Conservation (phyloP, 108 stramenopile genomes). For the Nitzschia sp. region DNA sequence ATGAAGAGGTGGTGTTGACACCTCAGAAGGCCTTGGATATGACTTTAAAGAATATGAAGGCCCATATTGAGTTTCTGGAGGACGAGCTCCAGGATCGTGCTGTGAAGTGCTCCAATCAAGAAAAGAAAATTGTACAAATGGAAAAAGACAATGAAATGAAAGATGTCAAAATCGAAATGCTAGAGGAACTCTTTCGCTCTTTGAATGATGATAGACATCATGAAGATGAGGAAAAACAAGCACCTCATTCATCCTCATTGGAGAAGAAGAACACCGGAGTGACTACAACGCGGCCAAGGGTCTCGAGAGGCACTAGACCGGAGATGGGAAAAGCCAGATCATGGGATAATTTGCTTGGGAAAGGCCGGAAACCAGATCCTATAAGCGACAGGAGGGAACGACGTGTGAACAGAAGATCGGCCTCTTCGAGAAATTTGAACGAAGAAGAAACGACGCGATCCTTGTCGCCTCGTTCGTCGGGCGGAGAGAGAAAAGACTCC, state of each 20-base stretch:
- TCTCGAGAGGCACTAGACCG: background rate
- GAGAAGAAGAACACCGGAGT: background rate
- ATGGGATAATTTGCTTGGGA: background rate
- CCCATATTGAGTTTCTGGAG: constrained; percentile 25
- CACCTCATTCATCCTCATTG: background rate
- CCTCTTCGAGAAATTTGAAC: background rate
- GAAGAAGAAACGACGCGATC: background rate
- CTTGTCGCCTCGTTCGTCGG: background rate
- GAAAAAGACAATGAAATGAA: constrained; percentile 16
- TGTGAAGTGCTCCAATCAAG: constrained; percentile 6
- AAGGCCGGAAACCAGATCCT: background rate
- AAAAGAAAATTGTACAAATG: background rate
- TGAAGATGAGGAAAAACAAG: background rate
- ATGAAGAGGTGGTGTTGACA: constrained; percentile 16
- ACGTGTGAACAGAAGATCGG: background rate
- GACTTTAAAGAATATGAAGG: constrained; percentile 24
- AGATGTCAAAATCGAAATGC: constrained; percentile 19
- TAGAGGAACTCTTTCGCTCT: constrained; percentile 25
- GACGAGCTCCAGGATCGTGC: constrained; percentile 16
- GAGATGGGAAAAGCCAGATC: background rate
- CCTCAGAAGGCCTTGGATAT: constrained; percentile 26
- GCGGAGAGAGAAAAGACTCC: background rate
- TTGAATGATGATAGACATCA: constrained; percentile 6
- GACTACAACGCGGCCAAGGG: background rate
- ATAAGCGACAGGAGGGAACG: background rate